A percentile compares a stretch with the other conserved stretches of the same genome.
Conservation (phyloP, 2,329 filamentous ascomycete species). For the Rutstroemia sp. region DNA sequence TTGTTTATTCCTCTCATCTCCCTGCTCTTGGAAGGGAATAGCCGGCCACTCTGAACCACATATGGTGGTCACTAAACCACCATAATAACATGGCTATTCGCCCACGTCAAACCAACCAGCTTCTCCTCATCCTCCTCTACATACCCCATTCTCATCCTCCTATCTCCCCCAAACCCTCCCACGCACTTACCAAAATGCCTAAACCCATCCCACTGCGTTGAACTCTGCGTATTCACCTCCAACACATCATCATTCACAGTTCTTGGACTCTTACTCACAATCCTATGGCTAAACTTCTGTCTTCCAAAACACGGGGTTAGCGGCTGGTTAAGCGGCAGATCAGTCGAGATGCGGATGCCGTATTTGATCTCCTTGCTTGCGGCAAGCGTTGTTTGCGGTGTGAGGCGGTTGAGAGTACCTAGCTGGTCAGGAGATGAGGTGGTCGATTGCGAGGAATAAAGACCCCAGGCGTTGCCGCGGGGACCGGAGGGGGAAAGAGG, state of each 20-base stretch:
- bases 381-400: conserved; percentile 32
- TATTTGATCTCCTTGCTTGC: conserved; percentile 20
- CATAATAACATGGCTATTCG: no score
- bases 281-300: conserved; percentile 49
- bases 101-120: no score
- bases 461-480: conserved; percentile 35
- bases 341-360: conserved; percentile 5
- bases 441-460: conserved; percentile 31
- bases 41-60: neutral
- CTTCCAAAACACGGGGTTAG: conserved; percentile 18
- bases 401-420: conserved; percentile 39
- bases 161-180: neutral
- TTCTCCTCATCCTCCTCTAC: no score
- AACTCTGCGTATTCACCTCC: conserved; percentile 46
- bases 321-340: conserved; percentile 1
- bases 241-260: conserved; percentile 55
- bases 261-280: conserved; percentile 43
- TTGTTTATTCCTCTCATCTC: no score
- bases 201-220: conserved; percentile 40
- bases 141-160: neutral
- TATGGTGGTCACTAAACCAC: no score
- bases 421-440: conserved; percentile 29
- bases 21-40: neutral
- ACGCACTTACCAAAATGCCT: conserved; percentile 30
- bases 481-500: conserved; percentile 35